Base-by-base conservation (phyloP, 1,284 basidiomycete genomes). In the Pholiota adiposa region DNA sequence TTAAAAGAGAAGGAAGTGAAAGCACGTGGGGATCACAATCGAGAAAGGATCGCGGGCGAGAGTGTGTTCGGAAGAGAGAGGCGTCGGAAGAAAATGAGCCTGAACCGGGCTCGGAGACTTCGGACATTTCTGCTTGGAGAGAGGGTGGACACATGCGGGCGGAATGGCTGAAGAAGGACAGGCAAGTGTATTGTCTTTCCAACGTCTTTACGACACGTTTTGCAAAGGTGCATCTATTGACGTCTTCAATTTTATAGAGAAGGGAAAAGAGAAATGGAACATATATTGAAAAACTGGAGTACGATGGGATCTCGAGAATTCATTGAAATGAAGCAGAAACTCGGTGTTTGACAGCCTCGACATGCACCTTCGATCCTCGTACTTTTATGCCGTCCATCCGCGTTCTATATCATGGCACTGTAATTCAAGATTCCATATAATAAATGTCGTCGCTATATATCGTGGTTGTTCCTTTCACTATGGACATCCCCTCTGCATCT, bases 151-250 rank as follows among this genome's bases (percentile, higher is more conserved):
- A 69, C 64, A 65, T 77, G 61, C 75, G 76, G 63, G 72, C 71
- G 57, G 84, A 85, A 64, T 86, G 83, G 83, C 70, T 76, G 33
- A 82, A 77, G 72, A 80, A 78, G 69, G 79, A 81, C 62, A 78
- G 77, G 84, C 76, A 66, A 70, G 80, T 71, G 40, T 48, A 63
- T 60, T 59, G 54, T 58, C 48, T 40, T 36, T 51, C 46, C 51
- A 53, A n/a, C n/a, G n/a, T 54, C 38, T 53, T 55, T 21, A 33
- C 38, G 49, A 56, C 50, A 40, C 38, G 44, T 46, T 57, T 57
- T 58, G 56, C 23, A 51, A 50, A 49, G 52, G 49, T 57, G 59
- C 40, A 33, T 53, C 54, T 21, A 57, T 52, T 49, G 51, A 65
- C 59, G 50, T 62, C 48, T 66, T 59, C 59, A 63, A 63, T 58